These are phyloP conservation scores for Aspergillus transmontanensis DNA, from an alignment of 2,329 filamentous ascomycete genomes.

Conservation along the genomic window DNA sequence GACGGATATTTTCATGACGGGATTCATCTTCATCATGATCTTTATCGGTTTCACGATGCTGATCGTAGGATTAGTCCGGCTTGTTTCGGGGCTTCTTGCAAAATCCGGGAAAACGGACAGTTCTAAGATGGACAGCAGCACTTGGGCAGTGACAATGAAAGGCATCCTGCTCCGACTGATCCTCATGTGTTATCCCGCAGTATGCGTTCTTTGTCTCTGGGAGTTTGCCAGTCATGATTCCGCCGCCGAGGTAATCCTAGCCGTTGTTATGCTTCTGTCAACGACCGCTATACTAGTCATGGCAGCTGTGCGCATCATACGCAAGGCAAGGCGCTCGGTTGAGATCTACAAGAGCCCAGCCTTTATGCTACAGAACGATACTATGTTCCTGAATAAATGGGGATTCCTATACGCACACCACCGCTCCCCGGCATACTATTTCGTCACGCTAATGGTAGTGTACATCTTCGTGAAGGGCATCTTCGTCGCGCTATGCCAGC, in stretches of 20 bases:
- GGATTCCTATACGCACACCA: constrained; percentile 97
- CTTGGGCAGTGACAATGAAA: constrained; percentile 90
- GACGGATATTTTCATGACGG: constrained; percentile 92
- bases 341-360: constrained; percentile 91
- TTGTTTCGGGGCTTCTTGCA: constrained; percentile 71
- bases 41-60: constrained; percentile 75
- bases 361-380: constrained; percentile 94
- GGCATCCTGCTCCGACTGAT: constrained; percentile 89
- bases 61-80: constrained; percentile 76
- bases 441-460: constrained; percentile 74
- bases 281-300: constrained; percentile 77
- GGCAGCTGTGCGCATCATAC: constrained; percentile 86
- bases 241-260: constrained; percentile 78
- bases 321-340: constrained; percentile 82
- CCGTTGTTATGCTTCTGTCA: constrained; percentile 82
- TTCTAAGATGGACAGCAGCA: constrained; percentile 83
- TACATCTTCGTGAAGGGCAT: constrained; percentile 83
- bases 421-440: constrained; percentile 92
- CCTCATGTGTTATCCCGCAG: constrained; percentile 87
- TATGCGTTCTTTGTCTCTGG: constrained; percentile 89
- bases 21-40: constrained; percentile 82
- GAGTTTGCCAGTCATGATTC: constrained; percentile 87
- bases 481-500: constrained; percentile 81
- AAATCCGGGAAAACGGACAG: constrained; percentile 63
- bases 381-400: constrained; percentile 90